Evolutionary conservation across 768 basidiomycete genomes (phyloP).

Genomic region (Tylopilus plumbeoviolaceoides): DNA sequence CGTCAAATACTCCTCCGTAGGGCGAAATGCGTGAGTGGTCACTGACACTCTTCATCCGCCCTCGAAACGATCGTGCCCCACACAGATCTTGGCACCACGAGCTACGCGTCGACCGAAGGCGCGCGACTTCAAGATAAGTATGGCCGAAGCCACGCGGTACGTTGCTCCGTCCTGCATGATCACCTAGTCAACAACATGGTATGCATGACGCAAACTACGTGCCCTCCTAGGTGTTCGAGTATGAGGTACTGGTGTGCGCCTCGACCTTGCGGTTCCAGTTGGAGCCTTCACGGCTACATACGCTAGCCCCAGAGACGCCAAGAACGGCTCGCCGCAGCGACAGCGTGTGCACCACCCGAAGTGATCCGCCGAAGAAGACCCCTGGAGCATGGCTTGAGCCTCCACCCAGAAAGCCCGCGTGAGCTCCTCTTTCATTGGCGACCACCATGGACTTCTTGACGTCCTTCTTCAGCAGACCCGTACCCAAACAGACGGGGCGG

Average conservation of each 20-base stretch:
- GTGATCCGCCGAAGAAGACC: background rate
- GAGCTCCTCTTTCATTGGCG: conserved; percentile 3
- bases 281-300: background rate
- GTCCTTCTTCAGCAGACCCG: background rate
- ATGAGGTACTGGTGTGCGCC: conserved; percentile 22
- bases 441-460: background rate
- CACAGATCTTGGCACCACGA: conserved; percentile 18
- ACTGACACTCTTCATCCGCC: too few relatives aligned
- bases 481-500: background rate
- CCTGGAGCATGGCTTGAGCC: conserved; percentile 3
- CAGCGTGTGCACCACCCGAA: background rate
- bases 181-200: background rate
- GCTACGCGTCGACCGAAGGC: conserved; percentile 5
- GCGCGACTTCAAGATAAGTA: conserved; percentile 12
- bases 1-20: background rate
- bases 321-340: background rate
- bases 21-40: conserved; percentile 18
- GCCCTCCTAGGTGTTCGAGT: conserved; percentile 13
- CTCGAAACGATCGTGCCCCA: background rate
- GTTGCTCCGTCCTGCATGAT: background rate
- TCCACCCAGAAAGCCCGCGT: conserved; percentile 6
- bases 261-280: conserved; percentile 18
- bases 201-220: background rate
- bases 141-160: conserved; percentile 11
- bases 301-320: background rate